Base-by-base conservation (phyloP, 2,329 filamentous ascomycete genomes). In the Monosporascus sp. region DNA sequence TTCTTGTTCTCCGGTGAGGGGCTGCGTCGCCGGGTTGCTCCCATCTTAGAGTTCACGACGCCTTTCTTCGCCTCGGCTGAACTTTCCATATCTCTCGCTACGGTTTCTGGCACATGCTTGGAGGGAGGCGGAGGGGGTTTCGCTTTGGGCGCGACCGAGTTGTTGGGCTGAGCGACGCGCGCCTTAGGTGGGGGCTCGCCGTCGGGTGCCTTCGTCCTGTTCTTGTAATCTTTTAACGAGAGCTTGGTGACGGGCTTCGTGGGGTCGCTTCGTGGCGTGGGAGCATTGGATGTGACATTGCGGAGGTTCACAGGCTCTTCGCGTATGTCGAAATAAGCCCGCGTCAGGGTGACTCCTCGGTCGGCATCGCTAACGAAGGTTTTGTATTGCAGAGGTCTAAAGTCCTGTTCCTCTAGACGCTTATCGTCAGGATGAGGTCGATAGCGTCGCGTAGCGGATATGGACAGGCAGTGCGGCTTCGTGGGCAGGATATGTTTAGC, bases 211-310 rank as follows among this genome's bases (percentile, higher is more conserved):
- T 68, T 70, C 64, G 78, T 79, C 65, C 79, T 79, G 56, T 80
- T 83, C 68, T 80, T 80, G 61, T 83, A 84, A 64, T 84, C 81
- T 66, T 78, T 81, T 56, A 84, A 67, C 16, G 80, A 82, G 58
- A 84, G 65, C 66, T 83, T 82, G 48, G 69, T 73, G 45, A 67
- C 63, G 19, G 68, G 64, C 71, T 81, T 82, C 67, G 76, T 82
- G 59, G 65, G 60, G 53, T 63, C 62, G 51, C 45, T 55, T 56
- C 50, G 66, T 44, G 55, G 56, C n/a, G 54, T 61, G 14, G 61
- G 48, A 34, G 60, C 55, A 20, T 52, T 59, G 34, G 24, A 46
- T 46, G 53, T 59, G 55, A 63, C 63, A 61, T 71, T 66, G 60
- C 63, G 66, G 56, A 73, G 65, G 52, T 73, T 67, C 53, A 70